Evolutionary conservation across 2,329 filamentous ascomycete species (phyloP).

Genomic region (Ceratocystis eucalypticola): DNA sequence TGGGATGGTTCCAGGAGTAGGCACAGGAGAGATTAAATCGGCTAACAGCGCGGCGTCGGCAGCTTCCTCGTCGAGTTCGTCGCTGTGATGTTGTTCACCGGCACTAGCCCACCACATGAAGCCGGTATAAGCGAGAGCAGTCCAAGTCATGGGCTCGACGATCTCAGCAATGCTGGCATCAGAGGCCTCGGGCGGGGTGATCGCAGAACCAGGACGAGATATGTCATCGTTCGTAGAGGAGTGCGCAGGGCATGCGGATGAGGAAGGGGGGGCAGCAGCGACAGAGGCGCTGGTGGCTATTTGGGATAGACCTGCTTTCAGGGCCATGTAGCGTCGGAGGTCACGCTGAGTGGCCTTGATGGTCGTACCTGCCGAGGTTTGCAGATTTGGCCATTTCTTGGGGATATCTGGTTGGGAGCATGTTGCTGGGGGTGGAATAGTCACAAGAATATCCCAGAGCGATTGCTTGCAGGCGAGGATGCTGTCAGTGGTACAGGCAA

Average conservation of each 20-base stretch:
- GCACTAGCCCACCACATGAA: constrained; percentile 89
- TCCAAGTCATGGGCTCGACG: constrained; percentile 53
- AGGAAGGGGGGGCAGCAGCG: neutral
- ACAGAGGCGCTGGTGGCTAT: constrained; percentile 22
- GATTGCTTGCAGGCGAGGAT: constrained; percentile 76
- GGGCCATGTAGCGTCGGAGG: constrained; percentile 59
- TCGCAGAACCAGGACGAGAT: neutral
- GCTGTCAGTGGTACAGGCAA: constrained; percentile 90
- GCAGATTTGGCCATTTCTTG: constrained; percentile 58
- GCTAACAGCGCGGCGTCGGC: constrained; percentile 44
- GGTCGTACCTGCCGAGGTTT: constrained; percentile 47
- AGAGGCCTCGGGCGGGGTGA: constrained; percentile 21
- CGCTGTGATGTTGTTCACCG: constrained; percentile 53
- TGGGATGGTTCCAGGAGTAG: constrained; percentile 17
- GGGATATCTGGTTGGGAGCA: constrained; percentile 33
- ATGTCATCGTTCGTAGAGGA: constrained; percentile 18
- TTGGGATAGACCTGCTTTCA: constrained; percentile 49
- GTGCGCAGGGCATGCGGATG: neutral
- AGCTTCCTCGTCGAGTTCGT: constrained; percentile 44
- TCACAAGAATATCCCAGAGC: constrained; percentile 81
- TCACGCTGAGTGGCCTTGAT: constrained; percentile 86
- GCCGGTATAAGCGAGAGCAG: constrained; percentile 62
- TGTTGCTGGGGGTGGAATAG: constrained; percentile 42
- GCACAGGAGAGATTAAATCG: constrained; percentile 32
- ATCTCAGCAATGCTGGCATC: constrained; percentile 41